These are phyloP conservation scores for Cutaneotrichosporon curvatum DNA, from an alignment of 1,284 basidiomycete genomes.

Conservation along the genomic window DNA sequence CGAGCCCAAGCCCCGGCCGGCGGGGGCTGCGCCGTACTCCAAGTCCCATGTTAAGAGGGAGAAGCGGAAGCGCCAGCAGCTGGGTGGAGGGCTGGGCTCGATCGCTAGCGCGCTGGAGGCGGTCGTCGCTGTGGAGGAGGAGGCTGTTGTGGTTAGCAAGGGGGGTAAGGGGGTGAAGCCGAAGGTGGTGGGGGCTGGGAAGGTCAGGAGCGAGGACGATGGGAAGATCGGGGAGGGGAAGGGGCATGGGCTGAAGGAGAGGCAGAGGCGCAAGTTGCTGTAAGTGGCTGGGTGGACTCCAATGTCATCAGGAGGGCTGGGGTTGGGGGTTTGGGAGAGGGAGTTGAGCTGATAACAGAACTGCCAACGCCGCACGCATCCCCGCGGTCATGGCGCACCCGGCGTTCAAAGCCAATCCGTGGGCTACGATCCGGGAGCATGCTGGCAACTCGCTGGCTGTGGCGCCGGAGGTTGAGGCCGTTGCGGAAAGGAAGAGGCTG, in stretches of 20 bases:
- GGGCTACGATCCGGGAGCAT: conserved; percentile 44
- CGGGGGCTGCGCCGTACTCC: too few species aligned
- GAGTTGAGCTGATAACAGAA: conserved; percentile 17
- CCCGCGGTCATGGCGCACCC: conserved; percentile 42
- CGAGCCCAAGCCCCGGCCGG: conserved; percentile 3
- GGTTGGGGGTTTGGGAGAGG: background rate
- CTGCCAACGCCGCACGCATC: conserved; percentile 32
- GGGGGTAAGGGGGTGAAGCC: conserved; percentile 6
- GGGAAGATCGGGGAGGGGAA: conserved; percentile 40
- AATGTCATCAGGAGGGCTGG: too few species aligned
- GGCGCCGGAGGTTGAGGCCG: conserved; percentile 13
- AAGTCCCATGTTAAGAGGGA: conserved; percentile 38
- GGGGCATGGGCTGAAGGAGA: conserved; percentile 39
- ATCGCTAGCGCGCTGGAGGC: conserved; percentile 32
- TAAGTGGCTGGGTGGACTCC: conserved; percentile 24
- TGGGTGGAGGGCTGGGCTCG: conserved; percentile 25
- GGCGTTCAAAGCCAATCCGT: conserved; percentile 41
- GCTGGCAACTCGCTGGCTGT: conserved; percentile 37
- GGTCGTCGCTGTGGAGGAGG: conserved; percentile 3
- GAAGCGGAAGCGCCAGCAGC: conserved; percentile 36
- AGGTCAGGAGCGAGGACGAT: conserved; percentile 13
- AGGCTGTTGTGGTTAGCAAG: background rate
- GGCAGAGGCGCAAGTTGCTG: conserved; percentile 40
- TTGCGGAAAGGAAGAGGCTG: conserved; percentile 8
- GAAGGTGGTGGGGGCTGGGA: conserved; percentile 11